These are phyloP conservation scores for Pyropia haitanensis DNA, from an alignment of 23 red algal genomes.

Conservation along the genomic window DNA sequence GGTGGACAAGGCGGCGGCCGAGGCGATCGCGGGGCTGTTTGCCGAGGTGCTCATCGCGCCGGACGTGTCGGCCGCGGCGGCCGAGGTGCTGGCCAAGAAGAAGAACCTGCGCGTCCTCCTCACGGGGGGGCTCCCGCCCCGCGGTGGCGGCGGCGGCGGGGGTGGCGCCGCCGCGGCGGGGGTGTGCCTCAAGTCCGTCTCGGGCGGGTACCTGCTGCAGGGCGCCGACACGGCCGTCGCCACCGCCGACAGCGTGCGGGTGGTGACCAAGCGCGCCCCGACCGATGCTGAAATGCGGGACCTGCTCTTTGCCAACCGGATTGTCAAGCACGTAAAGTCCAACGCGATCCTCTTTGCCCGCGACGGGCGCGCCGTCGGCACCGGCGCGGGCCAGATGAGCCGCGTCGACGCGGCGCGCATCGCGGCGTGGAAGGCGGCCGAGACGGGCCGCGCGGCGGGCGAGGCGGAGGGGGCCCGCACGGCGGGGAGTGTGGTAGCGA, in stretches of 20 bases:
- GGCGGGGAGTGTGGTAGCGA: conserved; percentile 65
- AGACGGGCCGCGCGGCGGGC: conserved; percentile 58
- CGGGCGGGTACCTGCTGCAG: conserved; percentile 84
- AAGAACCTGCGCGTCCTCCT: conserved; percentile 86
- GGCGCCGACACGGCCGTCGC: conserved; percentile 51
- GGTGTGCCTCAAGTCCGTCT: conserved; percentile 63
- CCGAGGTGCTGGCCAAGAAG: conserved; percentile 53
- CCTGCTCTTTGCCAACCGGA: conserved; percentile 88
- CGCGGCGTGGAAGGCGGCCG: conserved; percentile 88
- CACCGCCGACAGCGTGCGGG: conserved; percentile 42
- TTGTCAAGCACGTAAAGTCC: conserved; percentile 98
- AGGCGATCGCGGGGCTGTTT: conserved; percentile 79
- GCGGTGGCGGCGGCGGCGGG: too few relatives aligned
- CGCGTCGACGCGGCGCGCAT: conserved; percentile 90
- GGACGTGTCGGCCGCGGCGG: conserved; percentile 75
- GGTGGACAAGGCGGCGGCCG: conserved; percentile 75
- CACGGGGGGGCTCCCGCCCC: conserved; percentile 63
- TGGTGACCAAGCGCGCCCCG: conserved; percentile 86
- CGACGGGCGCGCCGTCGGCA: conserved; percentile 66
- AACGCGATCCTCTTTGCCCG: conserved; percentile 96
- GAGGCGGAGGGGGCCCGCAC: conserved; percentile 61
- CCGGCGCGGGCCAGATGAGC: conserved; percentile 99
- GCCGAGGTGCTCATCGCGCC: conserved; percentile 94
- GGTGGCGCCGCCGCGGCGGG: conserved; percentile 17
- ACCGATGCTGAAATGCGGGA: conserved; percentile 79